Evolutionary conservation across 176 grass and related monocot genomes (phyloP).

Genomic region (Oryza rufipogon): DNA sequence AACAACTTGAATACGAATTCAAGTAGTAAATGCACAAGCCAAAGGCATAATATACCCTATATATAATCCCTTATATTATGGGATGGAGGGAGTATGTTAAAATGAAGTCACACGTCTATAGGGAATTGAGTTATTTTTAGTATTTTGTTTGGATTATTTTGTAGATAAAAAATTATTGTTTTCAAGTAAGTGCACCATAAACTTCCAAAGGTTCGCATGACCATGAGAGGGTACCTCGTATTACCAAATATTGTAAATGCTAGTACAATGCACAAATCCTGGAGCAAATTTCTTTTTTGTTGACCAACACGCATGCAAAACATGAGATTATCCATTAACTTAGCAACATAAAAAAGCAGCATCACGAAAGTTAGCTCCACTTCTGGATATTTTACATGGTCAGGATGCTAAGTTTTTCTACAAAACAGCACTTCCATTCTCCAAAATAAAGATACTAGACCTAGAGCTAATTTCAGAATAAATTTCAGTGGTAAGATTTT

Average conservation of each 20-base stretch:
- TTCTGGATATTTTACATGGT: slow-evolving; percentile 40
- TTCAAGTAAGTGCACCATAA: neutral
- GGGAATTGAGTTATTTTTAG: neutral
- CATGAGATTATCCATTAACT: neutral
- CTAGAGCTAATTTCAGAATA: slow-evolving; percentile 41
- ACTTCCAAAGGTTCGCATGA: neutral
- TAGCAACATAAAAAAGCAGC: neutral
- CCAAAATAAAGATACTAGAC: slow-evolving; percentile 18
- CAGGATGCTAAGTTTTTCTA: slow-evolving; percentile 26
- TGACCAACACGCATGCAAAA: neutral
- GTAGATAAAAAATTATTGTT: neutral
- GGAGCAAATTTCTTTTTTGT: neutral
- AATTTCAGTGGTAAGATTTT: slow-evolving; percentile 43
- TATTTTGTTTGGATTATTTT: neutral
- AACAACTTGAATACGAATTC: neutral
- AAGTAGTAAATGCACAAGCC: neutral
- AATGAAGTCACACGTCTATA: neutral
- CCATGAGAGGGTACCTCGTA: neutral
- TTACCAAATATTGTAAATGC: neutral
- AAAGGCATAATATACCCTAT: no score
- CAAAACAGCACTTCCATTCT: neutral
- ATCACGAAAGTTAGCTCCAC: neutral
- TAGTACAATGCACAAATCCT: neutral
- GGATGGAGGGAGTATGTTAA: no score
- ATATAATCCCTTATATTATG: no score